Percentiles rank a stretch among this genome's conserved stretches.
Conservation (phyloP, 2,329 filamentous ascomycete genomes). For the Colletotrichum paranaense region DNA sequence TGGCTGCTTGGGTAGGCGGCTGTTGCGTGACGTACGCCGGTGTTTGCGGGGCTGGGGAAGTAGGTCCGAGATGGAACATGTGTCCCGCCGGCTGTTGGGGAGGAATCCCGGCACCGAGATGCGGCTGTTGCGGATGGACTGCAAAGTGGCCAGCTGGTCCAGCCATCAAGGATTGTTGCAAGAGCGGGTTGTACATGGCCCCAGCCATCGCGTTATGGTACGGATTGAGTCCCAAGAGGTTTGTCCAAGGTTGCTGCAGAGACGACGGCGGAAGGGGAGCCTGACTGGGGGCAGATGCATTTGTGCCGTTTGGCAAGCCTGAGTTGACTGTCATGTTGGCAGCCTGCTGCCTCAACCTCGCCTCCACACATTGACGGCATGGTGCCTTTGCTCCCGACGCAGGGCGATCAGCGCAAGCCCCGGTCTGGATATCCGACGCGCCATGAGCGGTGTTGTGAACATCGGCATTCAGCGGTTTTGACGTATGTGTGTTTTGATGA, state of each 20-base stretch:
- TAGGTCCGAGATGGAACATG: constrained; percentile 2
- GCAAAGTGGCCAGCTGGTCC: constrained; percentile 9
- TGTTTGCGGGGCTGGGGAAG: not conserved
- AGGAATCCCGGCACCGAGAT: not conserved
- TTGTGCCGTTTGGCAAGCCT: not conserved
- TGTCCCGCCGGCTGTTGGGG: constrained; percentile 3
- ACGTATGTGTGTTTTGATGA: not conserved
- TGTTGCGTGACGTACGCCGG: constrained; percentile 1
- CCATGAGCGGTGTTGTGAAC: not conserved
- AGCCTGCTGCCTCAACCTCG: constrained; percentile 29
- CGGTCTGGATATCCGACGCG: not conserved
- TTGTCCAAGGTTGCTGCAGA: constrained; percentile 24
- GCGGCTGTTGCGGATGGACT: constrained; percentile 14
- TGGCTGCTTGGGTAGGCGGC: not conserved
- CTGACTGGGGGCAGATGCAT: not conserved
- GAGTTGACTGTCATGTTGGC: constrained; percentile 8
- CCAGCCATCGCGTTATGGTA: constrained; percentile 28
- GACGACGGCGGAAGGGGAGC: constrained; percentile 1
- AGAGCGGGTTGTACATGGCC: constrained; percentile 24
- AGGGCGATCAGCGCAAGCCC: constrained; percentile 10
- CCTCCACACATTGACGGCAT: constrained; percentile 33
- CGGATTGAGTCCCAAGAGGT: constrained; percentile 25
- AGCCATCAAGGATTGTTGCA: constrained; percentile 25
- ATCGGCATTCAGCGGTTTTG: not conserved
- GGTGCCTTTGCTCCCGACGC: constrained; percentile 18